Base-by-base conservation (phyloP, 1,284 basidiomycete species). In the Papiliotrema fonsecae region DNA sequence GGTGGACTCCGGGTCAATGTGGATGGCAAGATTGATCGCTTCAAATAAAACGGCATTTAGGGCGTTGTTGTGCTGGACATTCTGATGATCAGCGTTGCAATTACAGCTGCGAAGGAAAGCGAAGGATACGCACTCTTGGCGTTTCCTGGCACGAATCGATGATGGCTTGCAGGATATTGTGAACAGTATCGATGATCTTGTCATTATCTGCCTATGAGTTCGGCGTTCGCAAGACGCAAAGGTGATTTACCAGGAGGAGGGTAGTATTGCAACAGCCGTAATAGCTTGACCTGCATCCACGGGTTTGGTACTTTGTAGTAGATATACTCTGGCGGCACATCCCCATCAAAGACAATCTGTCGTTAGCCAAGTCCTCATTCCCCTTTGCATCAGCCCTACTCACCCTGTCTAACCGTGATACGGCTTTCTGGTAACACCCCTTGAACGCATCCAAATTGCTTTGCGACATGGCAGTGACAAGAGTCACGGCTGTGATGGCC, bases 41-140 rank as follows among this genome's bases (percentile, higher is more conserved):
- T 99, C 96, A 64, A 98, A 98, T 9, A 98, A 79, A n/a, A 99
- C 84, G 3, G 96, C 88, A 68, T 97, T 93, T 67, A 96, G 92
- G 11, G 94, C 96, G 62, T 98, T 98, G 72, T 96, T 97, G 69
- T 98, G 96, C 67, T 98, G 96, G 13, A 97, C 88, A 62, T 97
- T 97, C 60, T 90, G 50, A 4, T 19, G 45, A n/a, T 58, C 38
- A 60, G 52, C 48, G 41, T 5, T 24, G 34, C n/a, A n/a, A n/a
- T n/a, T n/a, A n/a, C n/a, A n/a, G n/a, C n/a, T n/a, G n/a, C n/a
- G n/a, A n/a, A n/a, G n/a, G n/a, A n/a, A n/a, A n/a, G n/a, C n/a
- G n/a, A n/a, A n/a, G n/a, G n/a, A n/a, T n/a, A 38, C 64, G 36
- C 32, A 70, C 67, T 48, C 64, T 82, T 14, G 90, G 87, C 14